phyloP scores from a whole-genome alignment of 2,329 filamentous ascomycete genomes.

The Aureobasidium lini region DNA sequence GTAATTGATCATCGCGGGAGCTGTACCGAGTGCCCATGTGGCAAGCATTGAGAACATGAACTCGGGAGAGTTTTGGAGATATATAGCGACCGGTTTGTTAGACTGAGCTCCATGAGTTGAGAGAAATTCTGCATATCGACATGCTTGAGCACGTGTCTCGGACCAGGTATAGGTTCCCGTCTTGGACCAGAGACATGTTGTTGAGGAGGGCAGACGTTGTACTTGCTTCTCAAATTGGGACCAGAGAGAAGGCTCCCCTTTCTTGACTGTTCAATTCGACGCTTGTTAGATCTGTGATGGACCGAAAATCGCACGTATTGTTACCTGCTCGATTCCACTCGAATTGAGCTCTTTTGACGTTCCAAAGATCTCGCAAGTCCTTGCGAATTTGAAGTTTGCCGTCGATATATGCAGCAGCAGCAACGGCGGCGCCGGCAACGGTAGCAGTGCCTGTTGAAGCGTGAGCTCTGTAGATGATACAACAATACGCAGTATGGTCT shows the following conservation, averaged over 20 bases:
- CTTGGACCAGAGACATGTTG: constrained; percentile 61
- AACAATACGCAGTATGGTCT: background rate
- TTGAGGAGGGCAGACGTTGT: constrained; percentile 26
- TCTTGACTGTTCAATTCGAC: constrained; percentile 29
- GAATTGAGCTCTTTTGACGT: constrained; percentile 36
- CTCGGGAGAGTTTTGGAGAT: constrained; percentile 30
- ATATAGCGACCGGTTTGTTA: constrained; percentile 28
- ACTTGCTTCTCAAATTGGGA: constrained; percentile 54
- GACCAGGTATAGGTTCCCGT: constrained; percentile 52
- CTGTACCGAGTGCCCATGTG: constrained; percentile 23
- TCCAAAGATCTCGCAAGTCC: constrained; percentile 48
- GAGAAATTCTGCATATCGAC: constrained; percentile 58
- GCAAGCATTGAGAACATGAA: constrained; percentile 27
- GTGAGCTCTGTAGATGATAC: background rate
- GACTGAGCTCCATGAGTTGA: constrained; percentile 31
- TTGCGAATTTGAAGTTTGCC: constrained; percentile 61
- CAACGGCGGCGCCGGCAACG: constrained; percentile 21
- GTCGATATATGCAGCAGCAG: constrained; percentile 54
- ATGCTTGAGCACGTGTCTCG: constrained; percentile 47
- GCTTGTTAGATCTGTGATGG: background rate
- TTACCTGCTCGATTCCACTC: constrained; percentile 43
- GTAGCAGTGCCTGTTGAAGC: constrained; percentile 1
- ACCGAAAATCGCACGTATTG: background rate
- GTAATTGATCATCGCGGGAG: constrained; percentile 31
- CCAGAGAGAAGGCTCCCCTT: constrained; percentile 54